Percentiles rank a stretch among this genome's conserved stretches.
Conservation (phyloP, 352 stramenopile genomes). For the Phytophthora nicotianae region DNA sequence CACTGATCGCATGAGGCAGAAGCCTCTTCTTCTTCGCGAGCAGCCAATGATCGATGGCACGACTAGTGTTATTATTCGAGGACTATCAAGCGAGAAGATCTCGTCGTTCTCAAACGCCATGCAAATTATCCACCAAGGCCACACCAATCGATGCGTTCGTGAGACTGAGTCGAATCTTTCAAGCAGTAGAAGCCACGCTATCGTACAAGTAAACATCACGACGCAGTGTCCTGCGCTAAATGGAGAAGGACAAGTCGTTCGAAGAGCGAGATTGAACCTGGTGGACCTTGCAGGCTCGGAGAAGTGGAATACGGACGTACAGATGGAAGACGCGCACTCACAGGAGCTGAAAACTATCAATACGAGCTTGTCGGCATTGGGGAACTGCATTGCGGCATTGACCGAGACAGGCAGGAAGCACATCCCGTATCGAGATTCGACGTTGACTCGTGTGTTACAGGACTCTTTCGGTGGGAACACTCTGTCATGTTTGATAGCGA, state of each 20-base stretch:
- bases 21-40: constrained; percentile 74
- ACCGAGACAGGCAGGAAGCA: constrained; percentile 80
- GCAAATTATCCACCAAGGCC: constrained; percentile 53
- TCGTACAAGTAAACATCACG: constrained; percentile 88
- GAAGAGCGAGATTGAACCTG: constrained; percentile 69
- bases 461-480: constrained; percentile 83
- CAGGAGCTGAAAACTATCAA: constrained; percentile 93
- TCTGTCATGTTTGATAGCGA: constrained; percentile 74
- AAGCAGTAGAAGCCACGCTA: constrained; percentile 91
- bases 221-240: constrained; percentile 36
- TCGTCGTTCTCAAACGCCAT: constrained; percentile 53
- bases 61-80: constrained; percentile 64
- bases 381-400: constrained; percentile 92
- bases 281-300: constrained; percentile 83
- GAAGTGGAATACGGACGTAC: constrained; percentile 83
- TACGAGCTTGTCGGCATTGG: constrained; percentile 87
- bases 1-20: constrained; percentile 64
- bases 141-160: constrained; percentile 67
- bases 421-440: constrained; percentile 92
- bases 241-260: constrained; percentile 43
- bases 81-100: constrained; percentile 58
- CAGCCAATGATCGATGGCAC: constrained; percentile 55
- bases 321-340: constrained; percentile 75
- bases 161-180: constrained; percentile 88
- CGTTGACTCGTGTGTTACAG: constrained; percentile 87